Evolutionary conservation across 768 basidiomycete species (phyloP).

Genomic region (Mycena alexandri): DNA sequence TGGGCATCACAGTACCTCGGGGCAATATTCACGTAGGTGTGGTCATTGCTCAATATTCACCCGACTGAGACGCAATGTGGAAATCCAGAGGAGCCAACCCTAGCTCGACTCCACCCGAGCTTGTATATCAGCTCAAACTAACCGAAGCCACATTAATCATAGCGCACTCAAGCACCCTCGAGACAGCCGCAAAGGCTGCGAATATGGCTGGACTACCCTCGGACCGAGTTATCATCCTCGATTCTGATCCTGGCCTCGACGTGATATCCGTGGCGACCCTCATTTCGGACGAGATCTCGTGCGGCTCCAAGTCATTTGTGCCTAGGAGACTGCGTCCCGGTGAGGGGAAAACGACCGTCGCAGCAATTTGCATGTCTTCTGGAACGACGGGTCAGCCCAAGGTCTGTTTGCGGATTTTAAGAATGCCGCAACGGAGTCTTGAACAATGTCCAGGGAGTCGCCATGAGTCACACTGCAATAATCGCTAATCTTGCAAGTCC

Average conservation of each 20-base stretch:
- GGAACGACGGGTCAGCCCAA: constrained; percentile 68
- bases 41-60: background rate
- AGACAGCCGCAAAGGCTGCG: constrained; percentile 54
- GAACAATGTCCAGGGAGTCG: constrained; percentile 55
- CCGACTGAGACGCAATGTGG: constrained; percentile 27
- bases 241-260: constrained; percentile 37
- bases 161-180: constrained; percentile 54
- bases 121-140: constrained; percentile 62
- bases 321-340: constrained; percentile 45
- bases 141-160: constrained; percentile 60
- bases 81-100: constrained; percentile 66
- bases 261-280: constrained; percentile 44
- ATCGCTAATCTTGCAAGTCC: constrained; percentile 67
- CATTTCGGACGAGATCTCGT: constrained; percentile 42
- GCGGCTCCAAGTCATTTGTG: constrained; percentile 45
- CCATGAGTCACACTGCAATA: constrained; percentile 65
- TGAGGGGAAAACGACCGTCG: constrained; percentile 63
- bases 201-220: constrained; percentile 49
- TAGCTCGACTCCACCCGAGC: constrained; percentile 63
- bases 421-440: background rate
- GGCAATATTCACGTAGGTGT: constrained; percentile 63
- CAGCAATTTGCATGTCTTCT: constrained; percentile 64
- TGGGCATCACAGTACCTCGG: constrained; percentile 68
- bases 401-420: constrained; percentile 37
- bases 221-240: constrained; percentile 56